Base-by-base conservation (phyloP, 2,329 filamentous ascomycete species). In the Thermoascus crustaceus region DNA sequence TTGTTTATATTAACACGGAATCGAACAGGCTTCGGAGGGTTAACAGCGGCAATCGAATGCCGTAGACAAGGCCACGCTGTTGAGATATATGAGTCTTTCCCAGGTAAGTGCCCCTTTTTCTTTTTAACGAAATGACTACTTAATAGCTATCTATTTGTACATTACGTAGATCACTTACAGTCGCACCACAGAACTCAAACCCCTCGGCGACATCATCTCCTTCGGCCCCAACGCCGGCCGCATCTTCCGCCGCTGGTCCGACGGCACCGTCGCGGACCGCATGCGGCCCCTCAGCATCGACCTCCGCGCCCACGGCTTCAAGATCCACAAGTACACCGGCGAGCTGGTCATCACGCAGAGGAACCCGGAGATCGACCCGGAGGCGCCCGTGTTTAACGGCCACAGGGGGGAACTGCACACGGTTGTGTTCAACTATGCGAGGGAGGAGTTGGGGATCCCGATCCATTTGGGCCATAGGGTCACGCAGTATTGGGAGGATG, bases 11-110 rank as follows among this genome's bases (percentile, higher is more conserved):
- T n/a, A n/a, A n/a, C n/a, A n/a, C n/a, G n/a, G n/a, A n/a, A n/a
- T n/a, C n/a, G n/a, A n/a, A 5, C 8, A 58, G 76, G 76, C 13
- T 79, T 80, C 40, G 76, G 73, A 23, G 76, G 76, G 10, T 63
- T 80, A 18, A 73, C 74, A 5, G 72, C 75, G 11, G 76, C 76
- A 26, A 76, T 80, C 41, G 76, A 80, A 55, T 78, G 75, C 48
- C 67, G 73, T 41, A 68, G 73, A 10, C 73, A 79, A 43, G 76
- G 76, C 10, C 76, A 79, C 49, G 60, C 66, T 8, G 75, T 76
- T 11, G 58, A 68, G 36, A 66, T 80, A 40, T 76, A 77, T 50
- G 75, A 78, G 46, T 65, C 69, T 1, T 78, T 77, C 40, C 60
- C 68, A 14, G 49, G 51, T 49, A 35, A 34, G 42, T 19, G n/a